Evolutionary conservation across 2,329 filamentous ascomycete species (phyloP).

Genomic region (Alternaria postmessia): DNA sequence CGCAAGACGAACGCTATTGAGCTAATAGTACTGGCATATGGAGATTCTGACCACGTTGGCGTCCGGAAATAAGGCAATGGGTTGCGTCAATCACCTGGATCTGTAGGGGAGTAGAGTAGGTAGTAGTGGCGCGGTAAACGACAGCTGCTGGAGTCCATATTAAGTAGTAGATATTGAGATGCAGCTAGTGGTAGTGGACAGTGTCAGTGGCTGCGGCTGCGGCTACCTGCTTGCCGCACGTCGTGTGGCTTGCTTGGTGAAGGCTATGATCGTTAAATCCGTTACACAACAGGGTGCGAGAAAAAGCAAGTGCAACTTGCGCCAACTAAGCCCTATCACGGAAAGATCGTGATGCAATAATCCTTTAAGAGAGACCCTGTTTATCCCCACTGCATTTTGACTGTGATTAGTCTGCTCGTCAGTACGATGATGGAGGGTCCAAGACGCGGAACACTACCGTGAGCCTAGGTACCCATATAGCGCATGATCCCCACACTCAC

Average conservation of each 20-base stretch:
- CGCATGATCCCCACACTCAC: conserved; percentile 2
- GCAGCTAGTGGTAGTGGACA: neutral
- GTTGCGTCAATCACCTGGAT: neutral
- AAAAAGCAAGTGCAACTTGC: neutral
- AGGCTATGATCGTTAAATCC: neutral
- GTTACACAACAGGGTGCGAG: neutral
- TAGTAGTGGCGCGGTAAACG: neutral
- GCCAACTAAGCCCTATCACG: neutral
- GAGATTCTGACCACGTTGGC: neutral
- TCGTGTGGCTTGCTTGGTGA: neutral
- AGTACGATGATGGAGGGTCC: neutral
- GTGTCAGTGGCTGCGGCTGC: neutral
- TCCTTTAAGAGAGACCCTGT: neutral
- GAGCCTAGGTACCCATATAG: neutral
- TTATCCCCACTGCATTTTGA: neutral
- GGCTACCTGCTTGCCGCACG: neutral
- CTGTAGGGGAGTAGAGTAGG: neutral
- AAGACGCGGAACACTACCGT: conserved; percentile 1
- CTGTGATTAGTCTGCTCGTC: neutral
- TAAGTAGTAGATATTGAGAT: neutral
- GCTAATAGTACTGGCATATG: neutral
- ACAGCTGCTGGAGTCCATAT: neutral
- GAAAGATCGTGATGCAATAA: neutral
- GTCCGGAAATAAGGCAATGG: neutral
- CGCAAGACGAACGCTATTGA: neutral